Evolutionary conservation across 495 filamentous ascomycete species (phyloP).

Genomic region (Penicillium bovifimosum): DNA sequence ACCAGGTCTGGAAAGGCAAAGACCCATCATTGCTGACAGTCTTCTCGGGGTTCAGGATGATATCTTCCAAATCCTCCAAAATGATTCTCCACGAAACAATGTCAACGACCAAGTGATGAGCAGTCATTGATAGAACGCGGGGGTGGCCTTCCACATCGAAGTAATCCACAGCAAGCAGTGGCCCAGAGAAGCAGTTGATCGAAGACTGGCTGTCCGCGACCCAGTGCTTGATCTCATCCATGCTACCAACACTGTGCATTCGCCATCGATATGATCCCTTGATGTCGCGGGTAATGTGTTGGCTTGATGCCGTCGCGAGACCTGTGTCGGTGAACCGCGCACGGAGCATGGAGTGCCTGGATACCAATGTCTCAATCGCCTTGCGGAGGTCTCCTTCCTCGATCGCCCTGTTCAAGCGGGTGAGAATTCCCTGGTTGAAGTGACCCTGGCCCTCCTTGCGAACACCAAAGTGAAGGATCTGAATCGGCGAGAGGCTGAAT

Average conservation of each 20-base stretch:
- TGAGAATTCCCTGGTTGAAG: conserved; percentile 66
- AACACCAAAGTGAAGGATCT: conserved; percentile 61
- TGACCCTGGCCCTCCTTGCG: conserved; percentile 53
- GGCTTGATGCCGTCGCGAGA: conserved; percentile 23
- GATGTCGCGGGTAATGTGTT: conserved; percentile 36
- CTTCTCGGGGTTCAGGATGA: conserved; percentile 45
- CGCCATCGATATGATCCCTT: conserved; percentile 35
- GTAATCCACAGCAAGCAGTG: conserved; percentile 39
- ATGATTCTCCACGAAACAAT: conserved; percentile 67
- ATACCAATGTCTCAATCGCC: conserved; percentile 54
- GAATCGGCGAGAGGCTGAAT: conserved; percentile 67
- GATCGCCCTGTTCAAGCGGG: conserved; percentile 49
- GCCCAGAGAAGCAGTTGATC: conserved; percentile 41
- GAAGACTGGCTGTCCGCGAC: conserved; percentile 37
- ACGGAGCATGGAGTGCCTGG: conserved; percentile 68
- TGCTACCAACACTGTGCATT: conserved; percentile 15
- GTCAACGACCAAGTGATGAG: conserved; percentile 65
- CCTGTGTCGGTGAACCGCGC: conserved; percentile 49
- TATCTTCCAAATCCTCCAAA: conserved; percentile 59
- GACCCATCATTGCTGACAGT: conserved; percentile 27
- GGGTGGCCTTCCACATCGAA: conserved; percentile 40
- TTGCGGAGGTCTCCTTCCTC: conserved; percentile 42
- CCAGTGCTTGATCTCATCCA: conserved; percentile 25
- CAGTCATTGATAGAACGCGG: conserved; percentile 55
- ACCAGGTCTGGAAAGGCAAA: conserved; percentile 63